A percentile compares a stretch with the other conserved stretches of the same genome.
Conservation (phyloP, 768 basidiomycete genomes). For the Tylopilus plumbeoviolaceoides region DNA sequence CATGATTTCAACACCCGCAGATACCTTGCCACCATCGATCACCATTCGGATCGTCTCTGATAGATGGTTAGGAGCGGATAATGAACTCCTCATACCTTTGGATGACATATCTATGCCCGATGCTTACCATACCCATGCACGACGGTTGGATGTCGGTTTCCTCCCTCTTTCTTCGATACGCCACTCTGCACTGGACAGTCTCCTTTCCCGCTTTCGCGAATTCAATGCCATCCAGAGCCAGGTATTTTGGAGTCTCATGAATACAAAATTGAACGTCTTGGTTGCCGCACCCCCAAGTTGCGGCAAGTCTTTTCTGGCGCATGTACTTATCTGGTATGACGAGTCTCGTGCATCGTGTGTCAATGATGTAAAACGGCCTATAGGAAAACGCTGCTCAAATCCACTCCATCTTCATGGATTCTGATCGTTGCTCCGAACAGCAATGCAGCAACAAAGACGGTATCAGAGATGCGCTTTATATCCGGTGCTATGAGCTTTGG, state of each 20-base stretch:
- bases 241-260: constrained; percentile 74
- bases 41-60: constrained; percentile 83
- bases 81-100: constrained; percentile 60
- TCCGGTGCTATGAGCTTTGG: constrained; percentile 37
- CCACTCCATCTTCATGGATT: constrained; percentile 46
- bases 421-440: constrained; percentile 62
- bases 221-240: constrained; percentile 91
- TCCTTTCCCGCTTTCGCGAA: constrained; percentile 44
- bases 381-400: constrained; percentile 54
- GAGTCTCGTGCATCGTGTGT: background rate
- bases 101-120: constrained; percentile 74
- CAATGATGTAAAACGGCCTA: constrained; percentile 10
- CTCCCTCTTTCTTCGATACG: constrained; percentile 55
- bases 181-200: constrained; percentile 37
- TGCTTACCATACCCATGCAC: constrained; percentile 50
- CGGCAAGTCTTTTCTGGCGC: constrained; percentile 76
- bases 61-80: constrained; percentile 90
- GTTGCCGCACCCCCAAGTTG: constrained; percentile 75
- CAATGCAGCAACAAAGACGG: constrained; percentile 51
- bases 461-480: constrained; percentile 47
- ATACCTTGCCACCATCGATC: constrained; percentile 57
- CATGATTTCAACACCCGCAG: constrained; percentile 66
- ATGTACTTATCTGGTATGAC: constrained; percentile 69
- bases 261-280: constrained; percentile 63
- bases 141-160: constrained; percentile 71